Base-by-base conservation (phyloP, 2,329 filamentous ascomycete genomes). In the Apiospora pterosperma region DNA sequence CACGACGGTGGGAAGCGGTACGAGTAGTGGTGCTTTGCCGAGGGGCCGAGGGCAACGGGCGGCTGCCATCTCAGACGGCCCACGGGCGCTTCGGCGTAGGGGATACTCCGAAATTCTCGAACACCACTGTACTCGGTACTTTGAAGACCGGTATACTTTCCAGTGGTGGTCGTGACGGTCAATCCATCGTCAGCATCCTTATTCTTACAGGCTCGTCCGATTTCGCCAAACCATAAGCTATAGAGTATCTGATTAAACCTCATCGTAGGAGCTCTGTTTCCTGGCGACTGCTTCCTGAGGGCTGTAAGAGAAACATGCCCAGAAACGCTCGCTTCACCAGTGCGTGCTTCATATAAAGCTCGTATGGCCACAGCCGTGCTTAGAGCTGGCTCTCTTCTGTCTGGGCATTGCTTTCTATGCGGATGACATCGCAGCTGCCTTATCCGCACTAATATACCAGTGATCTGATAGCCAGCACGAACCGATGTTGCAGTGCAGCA, bases 41-140 rank as follows among this genome's bases (percentile, higher is more conserved):
- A 62, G n/a, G 41, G 64, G 2, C 55, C 36, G 23, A 62, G 60
- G 16, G 38, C 41, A 23, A 42, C 36, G 25, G 60, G 60, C 16
- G 60, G 60, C 10, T 5, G 60, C 60, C 60, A 62, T 16, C 58
- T 36, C 12, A 38, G 34, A 4, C n/a, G n/a, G 21, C 34, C 34
- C 36, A 60, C 36, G 16, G 58, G 58, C 23, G 58, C n/a, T n/a
- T 78, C 68, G 2, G 76, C 77, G 65, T 76, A 80, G 2, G 77
- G 75, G 39, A 79, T 77, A 42, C 72, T 70, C 44, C 76, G 76
- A 64, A 77, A 80, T 63, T 79, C 76, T 21, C 73, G 74, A 1
- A 76, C 75, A n/a, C 73, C 68, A 14, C 73, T 73, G 36, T 72
- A 74, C 21, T 72, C 63, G 28, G 71, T 67, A 52, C 75, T 75